Evolutionary conservation across 768 basidiomycete species (phyloP).

Genomic region (Cubamyces lactineus): DNA sequence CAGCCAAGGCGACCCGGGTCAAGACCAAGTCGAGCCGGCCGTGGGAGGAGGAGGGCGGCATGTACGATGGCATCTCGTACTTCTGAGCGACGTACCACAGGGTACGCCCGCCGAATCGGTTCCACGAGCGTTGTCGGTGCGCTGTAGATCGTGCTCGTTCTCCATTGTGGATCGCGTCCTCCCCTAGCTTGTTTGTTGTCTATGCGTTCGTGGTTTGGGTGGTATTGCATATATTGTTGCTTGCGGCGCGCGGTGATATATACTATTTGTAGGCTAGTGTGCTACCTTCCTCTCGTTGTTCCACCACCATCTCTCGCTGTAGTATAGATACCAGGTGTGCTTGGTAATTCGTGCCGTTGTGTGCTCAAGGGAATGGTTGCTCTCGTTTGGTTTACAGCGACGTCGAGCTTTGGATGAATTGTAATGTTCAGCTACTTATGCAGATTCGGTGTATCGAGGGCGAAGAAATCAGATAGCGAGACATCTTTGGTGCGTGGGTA

Average conservation of each 20-base stretch:
- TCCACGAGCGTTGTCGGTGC: no score
- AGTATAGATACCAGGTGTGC: constrained; percentile 12
- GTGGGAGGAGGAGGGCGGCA: constrained; percentile 22
- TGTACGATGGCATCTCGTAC: constrained; percentile 25
- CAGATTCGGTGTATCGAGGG: no score
- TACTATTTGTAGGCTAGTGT: constrained; percentile 20
- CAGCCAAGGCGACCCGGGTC: constrained; percentile 17
- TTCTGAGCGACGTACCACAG: constrained; percentile 7
- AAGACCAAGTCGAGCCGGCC: constrained; percentile 14
- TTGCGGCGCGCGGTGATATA: constrained; percentile 9
- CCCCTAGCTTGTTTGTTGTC: neutral
- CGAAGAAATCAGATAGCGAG: no score
- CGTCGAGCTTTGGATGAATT: neutral
- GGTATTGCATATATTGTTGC: neutral
- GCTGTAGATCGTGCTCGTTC: neutral
- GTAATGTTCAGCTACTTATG: neutral
- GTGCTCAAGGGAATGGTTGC: neutral
- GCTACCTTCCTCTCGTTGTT: constrained; percentile 14
- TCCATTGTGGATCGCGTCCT: neutral
- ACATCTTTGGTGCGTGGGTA: no score
- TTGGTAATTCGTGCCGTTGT: constrained; percentile 6
- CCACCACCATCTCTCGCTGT: neutral
- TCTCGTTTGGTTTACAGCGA: neutral
- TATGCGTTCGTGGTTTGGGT: constrained; percentile 9
- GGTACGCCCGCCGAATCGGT: no score